Evolutionary conservation across 768 basidiomycete genomes (phyloP).

Genomic region (Amanita subjunquillea): DNA sequence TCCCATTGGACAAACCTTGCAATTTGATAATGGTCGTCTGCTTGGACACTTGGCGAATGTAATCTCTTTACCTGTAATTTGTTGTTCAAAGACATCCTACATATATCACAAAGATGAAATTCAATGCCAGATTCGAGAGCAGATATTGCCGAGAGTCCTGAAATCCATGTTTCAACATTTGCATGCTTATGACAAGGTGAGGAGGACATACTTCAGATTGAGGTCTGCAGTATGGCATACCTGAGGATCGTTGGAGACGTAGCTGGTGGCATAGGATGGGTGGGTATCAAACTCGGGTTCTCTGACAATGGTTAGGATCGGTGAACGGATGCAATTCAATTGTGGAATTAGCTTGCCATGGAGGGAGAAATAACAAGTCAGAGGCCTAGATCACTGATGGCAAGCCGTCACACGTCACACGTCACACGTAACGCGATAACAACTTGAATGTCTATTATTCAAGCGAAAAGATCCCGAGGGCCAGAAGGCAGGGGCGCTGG

Average conservation of each 20-base stretch:
- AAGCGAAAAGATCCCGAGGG: too few species aligned
- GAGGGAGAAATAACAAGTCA: not conserved
- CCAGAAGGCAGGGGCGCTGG: too few species aligned
- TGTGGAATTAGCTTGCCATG: conserved; percentile 28
- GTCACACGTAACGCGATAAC: too few species aligned
- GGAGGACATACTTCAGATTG: conserved; percentile 35
- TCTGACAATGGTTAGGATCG: conserved; percentile 15
- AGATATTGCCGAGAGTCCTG: conserved; percentile 49
- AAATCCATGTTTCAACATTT: not conserved
- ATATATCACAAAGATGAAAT: not conserved
- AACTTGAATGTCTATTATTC: too few species aligned
- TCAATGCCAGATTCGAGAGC: conserved; percentile 34
- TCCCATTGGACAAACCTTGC: conserved; percentile 39
- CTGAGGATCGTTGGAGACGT: conserved; percentile 61
- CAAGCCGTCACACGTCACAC: too few species aligned
- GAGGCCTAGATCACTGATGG: not conserved
- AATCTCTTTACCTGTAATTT: conserved; percentile 70
- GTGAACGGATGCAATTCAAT: conserved; percentile 12
- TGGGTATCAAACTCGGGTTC: conserved; percentile 66
- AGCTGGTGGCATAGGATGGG: conserved; percentile 70
- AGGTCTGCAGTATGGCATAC: conserved; percentile 67
- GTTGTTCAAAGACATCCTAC: conserved; percentile 71
- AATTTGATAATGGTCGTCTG: conserved; percentile 84
- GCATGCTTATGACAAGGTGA: not conserved
- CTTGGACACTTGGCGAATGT: conserved; percentile 85